Evolutionary conservation across 805 yeast genomes (phyloP).

Genomic region (Hermanozyma aechmeae): DNA sequence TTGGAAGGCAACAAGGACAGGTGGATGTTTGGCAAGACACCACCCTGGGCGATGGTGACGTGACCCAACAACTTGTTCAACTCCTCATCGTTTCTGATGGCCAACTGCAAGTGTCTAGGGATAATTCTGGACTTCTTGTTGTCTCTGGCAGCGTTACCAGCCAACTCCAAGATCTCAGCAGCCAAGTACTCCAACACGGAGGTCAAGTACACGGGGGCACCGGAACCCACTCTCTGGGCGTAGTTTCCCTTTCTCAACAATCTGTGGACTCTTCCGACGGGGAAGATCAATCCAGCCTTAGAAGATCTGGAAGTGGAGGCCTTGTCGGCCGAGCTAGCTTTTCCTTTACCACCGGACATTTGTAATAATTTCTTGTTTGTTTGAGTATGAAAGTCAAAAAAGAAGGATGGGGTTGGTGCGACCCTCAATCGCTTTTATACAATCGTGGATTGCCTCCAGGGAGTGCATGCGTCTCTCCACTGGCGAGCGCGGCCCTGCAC

Average conservation of each 20-base stretch:
- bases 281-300: conserved; percentile 98
- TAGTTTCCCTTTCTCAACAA: conserved; percentile 94
- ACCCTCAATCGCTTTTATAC: too few species aligned
- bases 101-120: conserved; percentile 97
- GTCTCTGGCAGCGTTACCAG: conserved; percentile 98
- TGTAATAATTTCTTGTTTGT: conserved; percentile 11
- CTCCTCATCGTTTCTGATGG: conserved; percentile 98
- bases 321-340: conserved; percentile 87
- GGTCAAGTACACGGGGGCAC: conserved; percentile 97
- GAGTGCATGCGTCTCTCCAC: conserved; percentile 3
- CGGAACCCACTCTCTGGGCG: conserved; percentile 98
- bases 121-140: conserved; percentile 98
- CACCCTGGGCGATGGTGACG: conserved; percentile 98
- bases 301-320: conserved; percentile 97
- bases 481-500: conserved; percentile 5
- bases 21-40: conserved; percentile 97
- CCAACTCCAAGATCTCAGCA: conserved; percentile 96
- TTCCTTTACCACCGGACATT: conserved; percentile 85
- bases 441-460: conserved; percentile 2
- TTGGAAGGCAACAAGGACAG: conserved; percentile 69
- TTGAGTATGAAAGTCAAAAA: conserved; percentile 1
- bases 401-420: too few species aligned
- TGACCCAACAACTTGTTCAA: conserved; percentile 90
- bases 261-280: conserved; percentile 99
- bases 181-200: conserved; percentile 95